Percentiles rank a stretch among this genome's conserved stretches.
Evolutionary conservation across 805 yeast genomes (phyloP).

Genomic region (Priceomyces carsonii): DNA sequence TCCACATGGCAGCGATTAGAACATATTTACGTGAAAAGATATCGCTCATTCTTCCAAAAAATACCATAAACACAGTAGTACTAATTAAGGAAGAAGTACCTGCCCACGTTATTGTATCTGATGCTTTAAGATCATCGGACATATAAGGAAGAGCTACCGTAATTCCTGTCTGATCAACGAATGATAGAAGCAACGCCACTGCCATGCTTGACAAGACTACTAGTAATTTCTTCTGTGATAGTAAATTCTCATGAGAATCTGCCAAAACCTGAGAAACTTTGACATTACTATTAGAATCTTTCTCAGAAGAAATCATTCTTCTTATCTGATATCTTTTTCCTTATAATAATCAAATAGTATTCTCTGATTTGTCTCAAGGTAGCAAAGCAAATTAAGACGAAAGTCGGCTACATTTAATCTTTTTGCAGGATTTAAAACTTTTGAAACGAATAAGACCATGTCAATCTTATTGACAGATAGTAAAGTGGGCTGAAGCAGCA

Average conservation of each 20-base stretch:
- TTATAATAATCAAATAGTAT: too few relatives aligned
- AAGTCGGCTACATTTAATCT: too few relatives aligned
- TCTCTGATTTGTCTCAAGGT: too few relatives aligned
- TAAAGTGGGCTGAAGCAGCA: too few relatives aligned
- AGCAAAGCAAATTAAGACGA: too few relatives aligned
- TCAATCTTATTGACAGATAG: too few relatives aligned
- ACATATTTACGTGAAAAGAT: conserved; percentile 53
- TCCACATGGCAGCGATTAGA: conserved; percentile 36
- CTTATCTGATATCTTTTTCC: too few relatives aligned
- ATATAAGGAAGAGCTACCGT: conserved; percentile 50
- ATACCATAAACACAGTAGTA: conserved; percentile 50
- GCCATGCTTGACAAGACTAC: conserved; percentile 38
- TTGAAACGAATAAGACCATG: too few relatives aligned
- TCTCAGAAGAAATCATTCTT: background rate
- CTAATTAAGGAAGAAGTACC: conserved; percentile 56
- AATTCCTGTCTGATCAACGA: conserved; percentile 51
- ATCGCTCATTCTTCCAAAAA: conserved; percentile 56
- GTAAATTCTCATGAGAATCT: conserved; percentile 41
- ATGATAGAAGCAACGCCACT: conserved; percentile 40
- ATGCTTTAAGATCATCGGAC: conserved; percentile 47
- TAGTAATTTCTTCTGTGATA: conserved; percentile 38
- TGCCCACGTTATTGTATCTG: conserved; percentile 55
- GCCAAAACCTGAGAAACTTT: too few relatives aligned
- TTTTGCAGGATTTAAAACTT: too few relatives aligned
- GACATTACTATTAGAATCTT: background rate